Percentiles rank a stretch among this genome's conserved stretches.
phyloP scores from a whole-genome alignment of 177 flowering plant species.

The Vitis hybrid region DNA sequence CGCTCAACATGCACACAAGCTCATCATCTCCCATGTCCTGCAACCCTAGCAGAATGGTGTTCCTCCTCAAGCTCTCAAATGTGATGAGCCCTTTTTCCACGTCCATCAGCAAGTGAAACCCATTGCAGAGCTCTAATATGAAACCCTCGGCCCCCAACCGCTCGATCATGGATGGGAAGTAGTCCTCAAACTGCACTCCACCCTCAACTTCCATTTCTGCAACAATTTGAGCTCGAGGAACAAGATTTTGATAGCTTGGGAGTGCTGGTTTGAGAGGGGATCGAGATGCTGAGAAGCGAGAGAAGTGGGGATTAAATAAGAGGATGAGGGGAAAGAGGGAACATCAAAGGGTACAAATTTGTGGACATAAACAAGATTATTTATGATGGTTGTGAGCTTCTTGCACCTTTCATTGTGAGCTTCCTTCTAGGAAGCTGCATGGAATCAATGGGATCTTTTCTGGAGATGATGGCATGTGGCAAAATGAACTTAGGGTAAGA shows the following conservation, averaged over 20 bases:
- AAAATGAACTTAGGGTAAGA: neutral
- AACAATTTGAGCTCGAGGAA: neutral
- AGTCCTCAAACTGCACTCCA: constrained; percentile 16
- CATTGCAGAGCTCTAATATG: constrained; percentile 18
- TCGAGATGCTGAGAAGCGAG: neutral
- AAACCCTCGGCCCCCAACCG: constrained; percentile 19
- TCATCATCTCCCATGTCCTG: constrained; percentile 21
- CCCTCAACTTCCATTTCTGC: neutral
- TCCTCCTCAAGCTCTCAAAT: constrained; percentile 25
- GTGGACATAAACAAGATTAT: neutral
- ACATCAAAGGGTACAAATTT: too few species aligned
- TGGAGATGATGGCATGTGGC: too few species aligned
- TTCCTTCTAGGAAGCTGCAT: constrained; percentile 20
- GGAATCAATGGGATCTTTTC: neutral
- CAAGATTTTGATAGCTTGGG: neutral
- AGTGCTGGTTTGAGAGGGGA: neutral
- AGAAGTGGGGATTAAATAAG: neutral
- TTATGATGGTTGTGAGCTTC: neutral
- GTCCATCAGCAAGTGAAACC: constrained; percentile 21
- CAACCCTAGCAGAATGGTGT: constrained; percentile 14
- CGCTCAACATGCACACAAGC: constrained; percentile 20
- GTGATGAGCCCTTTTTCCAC: constrained; percentile 19
- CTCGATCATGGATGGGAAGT: constrained; percentile 19
- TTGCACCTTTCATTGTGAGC: neutral
- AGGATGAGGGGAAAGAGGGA: neutral